Percentiles rank a stretch among this genome's conserved stretches.
Conservation (phyloP, 2,329 filamentous ascomycete genomes). For the Sporothrix curviconia region DNA sequence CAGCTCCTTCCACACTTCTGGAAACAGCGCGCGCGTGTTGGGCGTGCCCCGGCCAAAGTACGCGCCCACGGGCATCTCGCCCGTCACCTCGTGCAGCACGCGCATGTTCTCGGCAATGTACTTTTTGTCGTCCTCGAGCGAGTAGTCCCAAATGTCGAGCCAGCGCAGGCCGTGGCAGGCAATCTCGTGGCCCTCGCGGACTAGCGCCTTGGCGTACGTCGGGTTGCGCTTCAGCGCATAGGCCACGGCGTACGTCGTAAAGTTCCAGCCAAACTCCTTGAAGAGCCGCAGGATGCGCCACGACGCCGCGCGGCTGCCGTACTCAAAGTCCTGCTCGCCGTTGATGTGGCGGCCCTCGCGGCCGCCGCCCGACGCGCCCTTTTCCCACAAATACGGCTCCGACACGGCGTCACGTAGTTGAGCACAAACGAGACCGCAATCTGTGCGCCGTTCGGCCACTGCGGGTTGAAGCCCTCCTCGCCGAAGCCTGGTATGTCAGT, state of each 20-base stretch:
- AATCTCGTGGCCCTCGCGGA: constrained; percentile 19
- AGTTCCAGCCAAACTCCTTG: constrained; percentile 15
- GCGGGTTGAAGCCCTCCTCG: constrained; percentile 20
- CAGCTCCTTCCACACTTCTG: constrained; percentile 17
- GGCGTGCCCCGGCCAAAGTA: constrained; percentile 21
- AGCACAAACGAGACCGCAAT: constrained; percentile 33
- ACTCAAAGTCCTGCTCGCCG: constrained; percentile 21
- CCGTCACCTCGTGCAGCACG: constrained; percentile 16
- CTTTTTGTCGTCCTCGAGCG: constrained; percentile 16
- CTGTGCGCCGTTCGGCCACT: constrained; percentile 31
- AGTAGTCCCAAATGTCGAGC: constrained; percentile 18
- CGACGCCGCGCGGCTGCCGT: constrained; percentile 18
- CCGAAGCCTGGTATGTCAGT: constrained; percentile 14
- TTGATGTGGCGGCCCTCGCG: constrained; percentile 18
- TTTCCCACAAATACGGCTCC: constrained; percentile 19
- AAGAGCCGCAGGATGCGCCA: constrained; percentile 19
- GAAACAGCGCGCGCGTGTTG: constrained; percentile 17
- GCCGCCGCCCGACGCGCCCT: constrained; percentile 13
- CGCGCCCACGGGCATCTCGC: constrained; percentile 18
- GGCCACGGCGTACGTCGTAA: constrained; percentile 19
- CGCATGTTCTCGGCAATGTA: constrained; percentile 16
- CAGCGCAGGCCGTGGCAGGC: constrained; percentile 19
- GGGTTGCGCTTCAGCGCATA: constrained; percentile 18
- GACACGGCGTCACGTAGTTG: constrained; percentile 28
- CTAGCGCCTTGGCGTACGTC: constrained; percentile 17